Conservation (phyloP, 129 eudicot genomes). For the Flaveria trinervia region DNA sequence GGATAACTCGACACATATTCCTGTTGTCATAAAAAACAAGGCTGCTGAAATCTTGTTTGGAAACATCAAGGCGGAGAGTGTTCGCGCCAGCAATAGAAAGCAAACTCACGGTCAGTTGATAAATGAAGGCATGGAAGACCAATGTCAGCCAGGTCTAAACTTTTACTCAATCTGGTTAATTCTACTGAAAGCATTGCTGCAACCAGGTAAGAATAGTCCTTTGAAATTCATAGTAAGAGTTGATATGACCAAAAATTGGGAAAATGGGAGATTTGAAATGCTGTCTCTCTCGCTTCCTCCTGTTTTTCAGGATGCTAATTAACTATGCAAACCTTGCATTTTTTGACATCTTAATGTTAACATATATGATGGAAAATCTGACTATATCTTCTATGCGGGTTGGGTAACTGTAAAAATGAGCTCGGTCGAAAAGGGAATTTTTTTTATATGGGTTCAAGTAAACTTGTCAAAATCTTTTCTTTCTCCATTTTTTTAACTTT, state of each 20-base stretch:
- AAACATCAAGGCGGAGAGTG: constrained; percentile 65
- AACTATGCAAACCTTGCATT: not conserved
- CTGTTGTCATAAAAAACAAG: constrained; percentile 66
- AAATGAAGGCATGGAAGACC: constrained; percentile 20
- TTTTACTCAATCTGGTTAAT: constrained; percentile 65
- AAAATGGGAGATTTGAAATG: constrained; percentile 82
- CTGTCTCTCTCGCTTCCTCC: constrained; percentile 49
- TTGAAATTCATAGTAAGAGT: constrained; percentile 60
- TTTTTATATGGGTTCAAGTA: not conserved
- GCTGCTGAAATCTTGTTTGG: constrained; percentile 78
- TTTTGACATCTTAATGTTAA: not conserved
- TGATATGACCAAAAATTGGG: constrained; percentile 48
- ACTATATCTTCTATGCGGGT: not conserved
- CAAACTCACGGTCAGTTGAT: constrained; percentile 29
- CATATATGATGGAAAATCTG: not conserved
- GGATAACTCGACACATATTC: constrained; percentile 65
- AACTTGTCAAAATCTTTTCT: not conserved
- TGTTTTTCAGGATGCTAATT: constrained; percentile 2
- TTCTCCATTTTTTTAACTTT: not conserved
- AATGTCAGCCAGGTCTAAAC: constrained; percentile 29
- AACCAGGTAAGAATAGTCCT: constrained; percentile 66
- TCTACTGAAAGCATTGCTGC: constrained; percentile 52
- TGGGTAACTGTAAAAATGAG: not conserved
- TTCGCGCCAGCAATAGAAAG: constrained; percentile 49
- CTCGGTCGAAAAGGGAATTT: not conserved